A percentile compares a stretch with the other conserved stretches of the same genome.
Conservation (phyloP, 352 stramenopile genomes). For the Albugo laibachii region DNA sequence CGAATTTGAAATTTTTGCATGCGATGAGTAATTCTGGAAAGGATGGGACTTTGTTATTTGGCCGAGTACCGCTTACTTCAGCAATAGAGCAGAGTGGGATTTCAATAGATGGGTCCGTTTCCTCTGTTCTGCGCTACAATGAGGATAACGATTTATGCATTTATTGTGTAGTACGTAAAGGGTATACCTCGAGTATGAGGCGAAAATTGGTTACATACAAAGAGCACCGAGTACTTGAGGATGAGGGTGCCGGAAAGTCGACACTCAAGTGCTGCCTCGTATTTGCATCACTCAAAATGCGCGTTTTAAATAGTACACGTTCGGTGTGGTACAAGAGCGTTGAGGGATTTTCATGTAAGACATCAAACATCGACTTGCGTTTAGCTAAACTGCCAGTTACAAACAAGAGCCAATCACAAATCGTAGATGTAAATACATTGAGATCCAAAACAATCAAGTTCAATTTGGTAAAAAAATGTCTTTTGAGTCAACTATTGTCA, state of each 20-base stretch:
- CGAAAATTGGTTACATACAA: conserved; percentile 18
- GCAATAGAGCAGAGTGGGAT: conserved; percentile 56
- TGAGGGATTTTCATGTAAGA: conserved; percentile 17
- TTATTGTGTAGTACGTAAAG: not conserved
- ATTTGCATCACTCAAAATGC: conserved; percentile 44
- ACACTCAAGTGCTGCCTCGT: conserved; percentile 17
- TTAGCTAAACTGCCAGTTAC: too few relatives aligned
- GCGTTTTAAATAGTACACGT: conserved; percentile 46
- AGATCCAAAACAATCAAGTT: too few relatives aligned
- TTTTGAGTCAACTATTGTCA: too few relatives aligned
- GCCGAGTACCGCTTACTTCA: conserved; percentile 36
- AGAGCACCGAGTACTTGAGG: conserved; percentile 10
- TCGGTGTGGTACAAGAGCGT: conserved; percentile 36
- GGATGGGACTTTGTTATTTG: conserved; percentile 14
- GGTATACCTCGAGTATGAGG: conserved; percentile 21
- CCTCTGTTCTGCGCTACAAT: conserved; percentile 7
- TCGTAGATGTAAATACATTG: too few relatives aligned
- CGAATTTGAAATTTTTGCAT: conserved; percentile 74
- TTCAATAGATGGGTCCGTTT: conserved; percentile 20
- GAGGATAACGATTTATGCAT: not conserved
- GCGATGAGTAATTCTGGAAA: conserved; percentile 29
- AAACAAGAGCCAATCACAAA: too few relatives aligned
- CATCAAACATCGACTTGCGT: too few relatives aligned
- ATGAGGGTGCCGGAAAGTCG: conserved; percentile 33
- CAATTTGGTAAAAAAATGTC: too few relatives aligned